Evolutionary conservation across 2,329 filamentous ascomycete species (phyloP), one percentile per base, ranked within the genome.

Genomic region (Colletotrichum sp.): DNA sequence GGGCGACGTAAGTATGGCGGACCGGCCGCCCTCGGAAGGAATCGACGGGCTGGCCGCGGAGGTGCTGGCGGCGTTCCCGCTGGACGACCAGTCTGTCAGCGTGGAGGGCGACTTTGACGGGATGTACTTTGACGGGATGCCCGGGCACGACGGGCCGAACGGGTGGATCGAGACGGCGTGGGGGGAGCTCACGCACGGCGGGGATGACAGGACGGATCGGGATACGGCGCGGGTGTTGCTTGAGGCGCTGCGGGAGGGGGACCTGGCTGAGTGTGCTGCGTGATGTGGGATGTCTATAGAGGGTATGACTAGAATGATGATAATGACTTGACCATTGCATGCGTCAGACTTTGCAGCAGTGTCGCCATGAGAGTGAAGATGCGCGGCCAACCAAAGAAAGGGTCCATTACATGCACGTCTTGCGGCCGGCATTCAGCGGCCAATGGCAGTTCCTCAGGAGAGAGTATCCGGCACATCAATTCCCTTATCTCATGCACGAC

Each of bases 111-210:
- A 80, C 36, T 79, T 80, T 36, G 80, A 80, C 13, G 79, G 79
- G 21, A 79, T 82, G 78, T 81, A 80, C 64, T 77, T 81, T 7
- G 80, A 81, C 44, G 81, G 83, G 0, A 81, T 82, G 18, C 81
- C 80, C 6, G 78, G 81, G 63, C 78, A 80, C 8, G 80, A 82
- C 24, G 77, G 80, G 24, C 79, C 79, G 12, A 76, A 72, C 0
- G 84, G 85, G 30, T 87, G 86, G 86, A 84, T 87, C 26, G 83
- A 85, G 71, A 80, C 78, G 24, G 81, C 81, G 16, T 86, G 85
- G 85, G 79, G 79, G 21, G 80, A 83, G 30, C 79, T 82, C 67
- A 80, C 75, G 1, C 81, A 80, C 15, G 65, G 73, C 9, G 44
- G 44, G n/a, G 79, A 82, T 30, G 80, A 81, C n/a, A 78, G 80